Evolutionary conservation across 2,329 filamentous ascomycete genomes (phyloP).

Genomic region (Lachnellula hyalina): DNA sequence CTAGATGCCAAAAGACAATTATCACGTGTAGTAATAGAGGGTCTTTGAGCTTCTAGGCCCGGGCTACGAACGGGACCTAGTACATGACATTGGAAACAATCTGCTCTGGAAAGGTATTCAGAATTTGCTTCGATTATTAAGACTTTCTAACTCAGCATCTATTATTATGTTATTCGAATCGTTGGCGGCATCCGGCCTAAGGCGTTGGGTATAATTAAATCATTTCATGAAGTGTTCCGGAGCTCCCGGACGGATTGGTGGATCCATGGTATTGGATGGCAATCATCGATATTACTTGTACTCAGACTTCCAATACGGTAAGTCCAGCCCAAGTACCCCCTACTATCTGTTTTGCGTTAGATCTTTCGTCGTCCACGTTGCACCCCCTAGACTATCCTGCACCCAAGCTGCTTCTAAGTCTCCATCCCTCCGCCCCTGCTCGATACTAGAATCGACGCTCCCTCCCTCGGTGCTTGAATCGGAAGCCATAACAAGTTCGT

Average conservation of each 20-base stretch:
- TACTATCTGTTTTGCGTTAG: neutral
- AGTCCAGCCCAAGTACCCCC: neutral
- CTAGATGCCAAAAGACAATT: no score
- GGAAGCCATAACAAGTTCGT: slow-evolving; percentile 13
- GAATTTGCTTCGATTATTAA: no score
- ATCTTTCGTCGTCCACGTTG: slow-evolving; percentile 13
- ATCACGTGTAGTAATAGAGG: neutral
- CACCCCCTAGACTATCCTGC: slow-evolving; percentile 12
- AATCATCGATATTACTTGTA: neutral
- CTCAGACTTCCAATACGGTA: neutral
- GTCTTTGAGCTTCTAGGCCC: no score
- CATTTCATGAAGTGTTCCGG: neutral
- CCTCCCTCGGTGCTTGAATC: slow-evolving; percentile 5
- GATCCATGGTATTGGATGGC: neutral
- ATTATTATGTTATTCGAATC: no score
- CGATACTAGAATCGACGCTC: slow-evolving; percentile 3
- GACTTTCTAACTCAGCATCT: no score
- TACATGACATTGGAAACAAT: neutral
- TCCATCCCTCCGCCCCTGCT: slow-evolving; percentile 5
- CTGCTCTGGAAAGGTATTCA: no score
- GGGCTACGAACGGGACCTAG: neutral
- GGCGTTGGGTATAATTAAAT: neutral
- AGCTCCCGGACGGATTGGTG: neutral
- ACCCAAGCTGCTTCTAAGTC: slow-evolving; percentile 22
- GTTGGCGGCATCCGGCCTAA: no score